Base-by-base conservation (phyloP, 495 filamentous ascomycete species). In the Podospora sp. region DNA sequence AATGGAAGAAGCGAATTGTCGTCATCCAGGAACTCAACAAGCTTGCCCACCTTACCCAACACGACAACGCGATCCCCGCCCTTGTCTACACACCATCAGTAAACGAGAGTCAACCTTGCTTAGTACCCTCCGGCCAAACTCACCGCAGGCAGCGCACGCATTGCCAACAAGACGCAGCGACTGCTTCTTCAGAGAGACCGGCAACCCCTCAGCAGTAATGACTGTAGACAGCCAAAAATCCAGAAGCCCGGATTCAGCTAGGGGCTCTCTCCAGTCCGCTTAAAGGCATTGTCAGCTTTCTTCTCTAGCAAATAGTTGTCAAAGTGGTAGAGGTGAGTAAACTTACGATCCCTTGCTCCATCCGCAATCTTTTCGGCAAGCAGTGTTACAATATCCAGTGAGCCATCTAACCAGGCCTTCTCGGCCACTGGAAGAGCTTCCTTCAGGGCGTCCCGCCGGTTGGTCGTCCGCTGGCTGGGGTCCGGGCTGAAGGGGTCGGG, bases 61-160 rank as follows among this genome's bases (percentile, higher is more conserved):
- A 82, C 81, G 25, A 92, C 81, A 8, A 92, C 86, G 27, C 85
- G 82, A n/a, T 83, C 82, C 60, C 91, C 79, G 71, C 94, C 94
- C 68, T 87, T 87, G 77, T 94, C 92, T 92, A 68, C 25, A n/a
- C n/a, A n/a, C n/a, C n/a, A n/a, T n/a, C n/a, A n/a, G n/a, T n/a
- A n/a, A n/a, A n/a, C n/a, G n/a, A n/a, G n/a, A n/a, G n/a, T n/a
- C n/a, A n/a, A n/a, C n/a, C n/a, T n/a, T n/a, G n/a, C n/a, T n/a
- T n/a, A n/a, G n/a, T n/a, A n/a, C n/a, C n/a, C 1, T 9, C 9
- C 1, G 35, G 6, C 20, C 33, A 36, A 12, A 70, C 81, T 71
- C 78, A 91, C 91, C 87, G 63, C 87, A 89, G 72, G 94, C 92
- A 53, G 91, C 91, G 76, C 91, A 93, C n/a, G 87, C 87, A 76